Conservation (phyloP, 1,139 yeast genomes). For the Candida sp. region DNA sequence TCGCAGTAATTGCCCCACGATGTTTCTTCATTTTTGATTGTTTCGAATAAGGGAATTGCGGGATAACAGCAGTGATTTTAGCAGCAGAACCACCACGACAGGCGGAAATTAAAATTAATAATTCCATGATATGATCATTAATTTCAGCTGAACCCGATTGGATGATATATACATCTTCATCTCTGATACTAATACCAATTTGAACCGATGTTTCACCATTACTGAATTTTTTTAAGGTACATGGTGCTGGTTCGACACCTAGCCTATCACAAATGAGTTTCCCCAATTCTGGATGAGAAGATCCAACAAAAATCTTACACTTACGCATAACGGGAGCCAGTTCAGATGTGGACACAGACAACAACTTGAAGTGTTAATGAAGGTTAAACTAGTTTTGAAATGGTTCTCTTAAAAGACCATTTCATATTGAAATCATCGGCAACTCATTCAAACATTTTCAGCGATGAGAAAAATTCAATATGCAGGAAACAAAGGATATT, state of each 20-base stretch:
- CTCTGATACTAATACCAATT: slow-evolving; percentile 92
- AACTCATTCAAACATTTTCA: background rate
- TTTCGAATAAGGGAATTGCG: slow-evolving; percentile 96
- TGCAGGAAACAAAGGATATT: too few species aligned
- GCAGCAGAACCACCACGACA: slow-evolving; percentile 98
- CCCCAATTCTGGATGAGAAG: slow-evolving; percentile 95
- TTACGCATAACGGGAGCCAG: slow-evolving; percentile 63
- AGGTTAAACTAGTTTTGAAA: background rate
- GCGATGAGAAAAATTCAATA: too few species aligned
- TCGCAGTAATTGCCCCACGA: slow-evolving; percentile 98
- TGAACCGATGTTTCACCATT: slow-evolving; percentile 98
- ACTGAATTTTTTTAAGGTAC: slow-evolving; percentile 85
- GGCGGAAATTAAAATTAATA: slow-evolving; percentile 87
- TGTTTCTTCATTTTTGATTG: slow-evolving; percentile 98
- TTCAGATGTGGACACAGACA: slow-evolving; percentile 1
- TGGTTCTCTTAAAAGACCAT: background rate
- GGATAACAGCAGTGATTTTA: slow-evolving; percentile 95
- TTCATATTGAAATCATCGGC: background rate
- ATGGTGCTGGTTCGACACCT: slow-evolving; percentile 96
- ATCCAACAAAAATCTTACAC: slow-evolving; percentile 95
- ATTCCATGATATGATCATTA: slow-evolving; percentile 96
- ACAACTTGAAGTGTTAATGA: slow-evolving; percentile 1
- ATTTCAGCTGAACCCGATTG: slow-evolving; percentile 89
- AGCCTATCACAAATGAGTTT: slow-evolving; percentile 82
- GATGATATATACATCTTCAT: slow-evolving; percentile 93